These are phyloP conservation scores for Aspergillus quadricinctus DNA, from an alignment of 2,329 filamentous ascomycete species.

Conservation along the genomic window DNA sequence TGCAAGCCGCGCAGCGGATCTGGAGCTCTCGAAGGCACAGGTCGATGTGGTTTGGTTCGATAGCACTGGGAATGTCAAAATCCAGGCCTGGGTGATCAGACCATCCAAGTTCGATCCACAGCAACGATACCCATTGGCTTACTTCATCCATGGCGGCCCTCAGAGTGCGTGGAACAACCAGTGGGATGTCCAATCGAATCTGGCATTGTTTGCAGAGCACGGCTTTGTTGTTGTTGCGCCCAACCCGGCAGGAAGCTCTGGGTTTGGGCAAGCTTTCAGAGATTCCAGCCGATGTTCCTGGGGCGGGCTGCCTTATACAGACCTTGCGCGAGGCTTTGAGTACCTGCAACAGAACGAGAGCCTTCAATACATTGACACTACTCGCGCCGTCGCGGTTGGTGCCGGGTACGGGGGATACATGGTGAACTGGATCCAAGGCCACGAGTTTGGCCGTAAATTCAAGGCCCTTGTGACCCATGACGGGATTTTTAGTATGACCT, in stretches of 20 bases:
- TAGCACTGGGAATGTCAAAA: background rate
- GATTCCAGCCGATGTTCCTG: background rate
- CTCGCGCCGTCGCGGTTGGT: background rate
- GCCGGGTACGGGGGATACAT: constrained; percentile 1
- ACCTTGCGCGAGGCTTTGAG: background rate
- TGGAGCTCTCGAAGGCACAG: background rate
- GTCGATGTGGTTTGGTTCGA: background rate
- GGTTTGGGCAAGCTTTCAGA: background rate
- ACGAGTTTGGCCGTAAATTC: background rate
- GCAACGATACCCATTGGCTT: background rate
- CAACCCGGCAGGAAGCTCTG: background rate
- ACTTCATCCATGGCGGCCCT: background rate
- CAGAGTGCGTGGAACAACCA: background rate
- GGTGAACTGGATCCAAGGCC: constrained; percentile 2
- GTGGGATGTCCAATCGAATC: background rate
- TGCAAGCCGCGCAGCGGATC: too few relatives aligned
- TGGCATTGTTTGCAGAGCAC: background rate
- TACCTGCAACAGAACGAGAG: background rate
- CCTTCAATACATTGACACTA: background rate
- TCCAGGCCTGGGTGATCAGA: constrained; percentile 2
- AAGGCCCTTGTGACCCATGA: background rate
- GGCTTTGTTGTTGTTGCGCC: constrained; percentile 2
- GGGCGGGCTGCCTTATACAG: background rate
- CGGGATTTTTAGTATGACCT: constrained; percentile 1
- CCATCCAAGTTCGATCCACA: background rate